A percentile compares a stretch with the other conserved stretches of the same genome.
Conservation (phyloP, 768 basidiomycete genomes). For the Tricholoma saponaceum region DNA sequence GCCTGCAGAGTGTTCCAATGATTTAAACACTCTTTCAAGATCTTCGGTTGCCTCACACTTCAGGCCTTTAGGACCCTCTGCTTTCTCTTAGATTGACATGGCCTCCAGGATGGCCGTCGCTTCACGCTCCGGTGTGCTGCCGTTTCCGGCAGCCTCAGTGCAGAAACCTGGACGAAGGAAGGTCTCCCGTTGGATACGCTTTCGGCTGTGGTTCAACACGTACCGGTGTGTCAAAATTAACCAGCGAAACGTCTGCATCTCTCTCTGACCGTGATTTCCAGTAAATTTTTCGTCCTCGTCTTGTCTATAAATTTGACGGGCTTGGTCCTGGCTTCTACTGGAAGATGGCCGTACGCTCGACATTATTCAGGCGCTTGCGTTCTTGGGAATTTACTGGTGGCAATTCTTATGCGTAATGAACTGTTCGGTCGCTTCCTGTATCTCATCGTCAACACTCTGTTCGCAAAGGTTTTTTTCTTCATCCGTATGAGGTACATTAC, state of each 20-base stretch:
- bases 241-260: background rate
- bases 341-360: conserved; percentile 65
- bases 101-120: background rate
- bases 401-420: conserved; percentile 79
- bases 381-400: conserved; percentile 67
- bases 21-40: no score
- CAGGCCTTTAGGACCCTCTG: no score
- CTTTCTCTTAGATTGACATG: no score
- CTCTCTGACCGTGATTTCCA: conserved; percentile 18
- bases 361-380: conserved; percentile 68
- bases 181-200: conserved; percentile 51
- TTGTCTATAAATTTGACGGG: conserved; percentile 58
- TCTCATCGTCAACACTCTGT: conserved; percentile 63
- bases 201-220: conserved; percentile 75
- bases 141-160: conserved; percentile 6
- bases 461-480: conserved; percentile 58
- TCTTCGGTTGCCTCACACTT: no score
- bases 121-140: background rate
- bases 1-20: no score
- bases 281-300: conserved; percentile 70
- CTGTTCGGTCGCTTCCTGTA: conserved; percentile 78
- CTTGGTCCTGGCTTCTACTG: conserved; percentile 55
- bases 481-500: background rate
- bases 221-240: conserved; percentile 48
- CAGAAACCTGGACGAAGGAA: conserved; percentile 27